phyloP scores from a whole-genome alignment of 768 basidiomycete species.

The Auriscalpium vulgare region DNA sequence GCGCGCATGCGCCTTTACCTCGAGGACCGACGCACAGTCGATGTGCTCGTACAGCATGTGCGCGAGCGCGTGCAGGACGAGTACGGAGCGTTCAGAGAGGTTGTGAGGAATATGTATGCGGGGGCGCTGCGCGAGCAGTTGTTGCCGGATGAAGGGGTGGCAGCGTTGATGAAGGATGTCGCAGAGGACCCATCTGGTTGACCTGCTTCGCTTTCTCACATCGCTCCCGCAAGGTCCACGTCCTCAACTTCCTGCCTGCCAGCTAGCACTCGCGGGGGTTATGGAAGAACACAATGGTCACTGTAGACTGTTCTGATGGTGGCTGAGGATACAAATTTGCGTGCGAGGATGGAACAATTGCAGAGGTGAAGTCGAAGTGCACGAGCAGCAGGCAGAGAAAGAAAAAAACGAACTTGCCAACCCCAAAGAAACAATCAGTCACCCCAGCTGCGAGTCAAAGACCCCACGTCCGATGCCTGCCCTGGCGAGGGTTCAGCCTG shows the following conservation, averaged over 20 bases:
- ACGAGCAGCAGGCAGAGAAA: too few species aligned
- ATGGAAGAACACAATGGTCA: too few species aligned
- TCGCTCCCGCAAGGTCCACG: too few species aligned
- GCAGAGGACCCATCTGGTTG: background rate
- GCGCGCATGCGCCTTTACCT: conserved; percentile 68
- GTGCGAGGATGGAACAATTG: too few species aligned
- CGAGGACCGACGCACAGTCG: conserved; percentile 70
- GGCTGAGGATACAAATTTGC: too few species aligned
- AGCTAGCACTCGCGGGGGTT: too few species aligned
- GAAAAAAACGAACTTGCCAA: too few species aligned
- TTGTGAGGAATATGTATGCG: conserved; percentile 41
- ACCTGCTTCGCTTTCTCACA: background rate
- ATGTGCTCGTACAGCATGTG: conserved; percentile 70
- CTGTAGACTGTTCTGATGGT: too few species aligned
- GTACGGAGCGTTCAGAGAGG: conserved; percentile 67
- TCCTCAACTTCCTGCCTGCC: too few species aligned
- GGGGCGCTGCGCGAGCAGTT: conserved; percentile 26
- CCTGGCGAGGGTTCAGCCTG: background rate
- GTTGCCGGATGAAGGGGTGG: conserved; percentile 30
- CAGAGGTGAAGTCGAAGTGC: too few species aligned
- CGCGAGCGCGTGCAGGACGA: conserved; percentile 66
- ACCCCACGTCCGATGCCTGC: background rate
- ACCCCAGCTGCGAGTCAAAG: background rate
- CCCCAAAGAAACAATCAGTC: background rate
- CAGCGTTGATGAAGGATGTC: conserved; percentile 9